Conservation (phyloP, 2,329 filamentous ascomycete genomes). For the Sclerotinia sclerotiorum region DNA sequence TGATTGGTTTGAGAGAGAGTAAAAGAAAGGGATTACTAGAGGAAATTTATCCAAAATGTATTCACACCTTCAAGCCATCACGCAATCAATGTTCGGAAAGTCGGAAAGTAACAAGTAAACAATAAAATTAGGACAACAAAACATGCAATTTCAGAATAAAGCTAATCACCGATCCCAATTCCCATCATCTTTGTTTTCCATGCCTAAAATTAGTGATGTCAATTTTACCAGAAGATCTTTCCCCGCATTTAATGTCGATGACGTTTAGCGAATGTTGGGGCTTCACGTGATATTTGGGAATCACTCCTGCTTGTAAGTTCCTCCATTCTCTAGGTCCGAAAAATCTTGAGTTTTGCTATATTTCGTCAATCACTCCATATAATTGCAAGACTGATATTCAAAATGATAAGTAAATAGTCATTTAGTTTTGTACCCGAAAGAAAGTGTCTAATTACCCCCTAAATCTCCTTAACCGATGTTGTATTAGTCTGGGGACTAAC, state of each 20-base stretch:
- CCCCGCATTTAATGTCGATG: neutral
- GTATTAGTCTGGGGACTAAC: neutral
- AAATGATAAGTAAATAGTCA: no score
- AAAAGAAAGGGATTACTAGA: neutral
- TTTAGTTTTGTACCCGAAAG: neutral
- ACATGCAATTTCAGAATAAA: constrained; percentile 3
- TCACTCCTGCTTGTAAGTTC: no score
- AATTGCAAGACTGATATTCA: no score
- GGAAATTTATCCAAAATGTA: neutral
- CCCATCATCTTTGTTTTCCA: neutral
- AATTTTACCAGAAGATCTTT: neutral
- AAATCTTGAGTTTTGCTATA: no score
- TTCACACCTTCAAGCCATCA: neutral
- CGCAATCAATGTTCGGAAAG: neutral
- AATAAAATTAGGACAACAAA: neutral
- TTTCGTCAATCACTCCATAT: no score
- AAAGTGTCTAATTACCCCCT: neutral
- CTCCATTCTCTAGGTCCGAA: neutral
- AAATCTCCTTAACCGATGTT: no score
- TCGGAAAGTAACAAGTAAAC: neutral
- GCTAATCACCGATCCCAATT: neutral
- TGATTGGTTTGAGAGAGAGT: neutral
- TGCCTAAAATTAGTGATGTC: constrained; percentile 2
- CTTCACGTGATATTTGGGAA: neutral
- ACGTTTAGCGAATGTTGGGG: neutral